Percentiles rank a stretch among this genome's conserved stretches.
These are phyloP conservation scores for Zoysia pacifica DNA, from an alignment of 176 grass and related monocot species.

Conservation along the genomic window DNA sequence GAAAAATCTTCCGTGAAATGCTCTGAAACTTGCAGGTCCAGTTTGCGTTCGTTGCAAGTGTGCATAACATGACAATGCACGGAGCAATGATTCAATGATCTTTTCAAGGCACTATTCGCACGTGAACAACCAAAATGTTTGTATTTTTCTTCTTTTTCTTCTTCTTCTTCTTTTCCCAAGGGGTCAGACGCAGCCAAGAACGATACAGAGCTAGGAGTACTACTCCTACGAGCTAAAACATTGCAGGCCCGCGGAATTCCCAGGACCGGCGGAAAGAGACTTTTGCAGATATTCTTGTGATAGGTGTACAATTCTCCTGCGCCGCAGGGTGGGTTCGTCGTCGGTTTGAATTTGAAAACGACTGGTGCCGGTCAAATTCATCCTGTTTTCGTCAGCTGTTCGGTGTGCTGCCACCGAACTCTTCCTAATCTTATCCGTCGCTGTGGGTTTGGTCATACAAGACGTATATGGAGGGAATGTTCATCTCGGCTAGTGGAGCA, in stretches of 20 bases:
- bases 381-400: neutral
- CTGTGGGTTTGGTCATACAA: neutral
- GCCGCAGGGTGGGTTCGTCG: neutral
- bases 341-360: neutral
- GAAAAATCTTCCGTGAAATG: too few species aligned
- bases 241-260: neutral
- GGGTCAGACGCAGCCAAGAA: neutral
- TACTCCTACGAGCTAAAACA: neutral
- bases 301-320: neutral
- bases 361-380: neutral
- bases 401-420: neutral
- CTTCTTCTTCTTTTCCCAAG: too few species aligned
- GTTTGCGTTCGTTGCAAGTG: neutral
- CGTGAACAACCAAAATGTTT: constrained; percentile 18
- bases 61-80: neutral
- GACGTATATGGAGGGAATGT: neutral
- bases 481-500: neutral
- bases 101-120: neutral
- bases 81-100: neutral
- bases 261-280: neutral
- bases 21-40: neutral
- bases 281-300: neutral
- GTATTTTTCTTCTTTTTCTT: neutral
- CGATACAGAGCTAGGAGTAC: neutral
- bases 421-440: neutral